phyloP scores from a whole-genome alignment of 305 asterid genomes.

The Petunia hybrid region DNA sequence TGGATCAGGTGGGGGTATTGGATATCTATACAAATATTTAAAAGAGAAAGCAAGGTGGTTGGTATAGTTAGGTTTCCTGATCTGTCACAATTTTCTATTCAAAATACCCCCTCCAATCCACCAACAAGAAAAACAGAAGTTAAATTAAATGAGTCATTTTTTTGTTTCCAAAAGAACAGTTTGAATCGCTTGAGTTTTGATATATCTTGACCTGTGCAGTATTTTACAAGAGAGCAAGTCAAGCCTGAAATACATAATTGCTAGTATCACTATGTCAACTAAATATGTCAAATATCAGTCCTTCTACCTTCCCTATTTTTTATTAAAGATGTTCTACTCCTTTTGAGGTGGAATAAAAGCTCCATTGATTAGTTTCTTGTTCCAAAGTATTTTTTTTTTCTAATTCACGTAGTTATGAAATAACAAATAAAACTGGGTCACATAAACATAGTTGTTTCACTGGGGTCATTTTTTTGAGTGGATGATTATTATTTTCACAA shows the following conservation, averaged over 20 bases:
- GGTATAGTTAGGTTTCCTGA: background rate
- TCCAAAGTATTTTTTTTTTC: background rate
- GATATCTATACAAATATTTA: background rate
- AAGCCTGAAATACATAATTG: background rate
- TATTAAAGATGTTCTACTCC: background rate
- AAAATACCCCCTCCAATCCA: slow-evolving; percentile 5
- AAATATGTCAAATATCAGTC: background rate
- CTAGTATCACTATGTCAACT: background rate
- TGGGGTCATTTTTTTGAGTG: background rate
- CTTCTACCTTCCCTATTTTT: background rate
- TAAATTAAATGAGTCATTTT: background rate
- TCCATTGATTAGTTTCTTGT: background rate
- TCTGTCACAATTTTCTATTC: background rate
- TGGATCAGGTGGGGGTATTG: slow-evolving; percentile 9
- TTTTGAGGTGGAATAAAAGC: slow-evolving; percentile 13
- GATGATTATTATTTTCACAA: background rate
- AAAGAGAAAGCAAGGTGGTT: slow-evolving; percentile 15
- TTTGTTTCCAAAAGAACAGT: background rate
- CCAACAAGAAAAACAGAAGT: background rate
- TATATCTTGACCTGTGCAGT: slow-evolving; percentile 18
- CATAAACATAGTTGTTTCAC: background rate
- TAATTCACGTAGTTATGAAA: background rate
- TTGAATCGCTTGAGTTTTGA: background rate
- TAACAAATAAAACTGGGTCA: background rate
- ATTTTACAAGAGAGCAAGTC: background rate